Evolutionary conservation across 225 moss, liverwort and hornwort genomes (phyloP).

Genomic region (Polytrichum formosum): DNA sequence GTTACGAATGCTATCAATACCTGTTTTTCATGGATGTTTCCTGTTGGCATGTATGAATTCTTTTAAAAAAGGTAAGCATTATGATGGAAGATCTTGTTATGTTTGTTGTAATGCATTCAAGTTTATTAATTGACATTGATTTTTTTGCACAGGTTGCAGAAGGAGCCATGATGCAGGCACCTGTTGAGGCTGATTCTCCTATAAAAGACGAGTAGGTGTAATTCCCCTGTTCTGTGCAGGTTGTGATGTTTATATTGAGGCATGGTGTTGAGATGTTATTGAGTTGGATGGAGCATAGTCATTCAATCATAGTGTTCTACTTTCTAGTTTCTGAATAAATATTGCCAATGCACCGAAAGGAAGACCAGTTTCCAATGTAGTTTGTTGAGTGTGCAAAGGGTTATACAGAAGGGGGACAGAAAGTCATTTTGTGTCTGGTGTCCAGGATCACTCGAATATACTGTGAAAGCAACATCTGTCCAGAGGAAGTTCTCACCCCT

Average conservation of each 20-base stretch:
- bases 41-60: too few relatives aligned
- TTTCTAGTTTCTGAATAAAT: background rate
- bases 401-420: too few relatives aligned
- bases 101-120: background rate
- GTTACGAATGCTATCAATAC: too few relatives aligned
- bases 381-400: too few relatives aligned
- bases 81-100: too few relatives aligned
- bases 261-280: too few relatives aligned
- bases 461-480: slow-evolving; percentile 70
- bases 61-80: too few relatives aligned
- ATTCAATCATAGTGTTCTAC: too few relatives aligned
- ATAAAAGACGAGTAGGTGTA: slow-evolving; percentile 69
- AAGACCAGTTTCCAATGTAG: background rate
- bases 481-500: slow-evolving; percentile 77
- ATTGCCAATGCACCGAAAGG: background rate
- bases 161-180: slow-evolving; percentile 86
- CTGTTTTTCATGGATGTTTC: too few relatives aligned
- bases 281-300: too few relatives aligned
- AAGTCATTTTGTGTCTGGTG: background rate
- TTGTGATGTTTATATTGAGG: too few relatives aligned
- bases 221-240: too few relatives aligned
- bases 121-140: slow-evolving; percentile 3
- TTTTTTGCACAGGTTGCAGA: slow-evolving; percentile 64
- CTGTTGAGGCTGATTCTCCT: slow-evolving; percentile 80
- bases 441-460: slow-evolving; percentile 68